Percentiles rank a stretch among this genome's conserved stretches.
Evolutionary conservation across 2,329 filamentous ascomycete species (phyloP).

Genomic region (Penicillium sclerotiorum): DNA sequence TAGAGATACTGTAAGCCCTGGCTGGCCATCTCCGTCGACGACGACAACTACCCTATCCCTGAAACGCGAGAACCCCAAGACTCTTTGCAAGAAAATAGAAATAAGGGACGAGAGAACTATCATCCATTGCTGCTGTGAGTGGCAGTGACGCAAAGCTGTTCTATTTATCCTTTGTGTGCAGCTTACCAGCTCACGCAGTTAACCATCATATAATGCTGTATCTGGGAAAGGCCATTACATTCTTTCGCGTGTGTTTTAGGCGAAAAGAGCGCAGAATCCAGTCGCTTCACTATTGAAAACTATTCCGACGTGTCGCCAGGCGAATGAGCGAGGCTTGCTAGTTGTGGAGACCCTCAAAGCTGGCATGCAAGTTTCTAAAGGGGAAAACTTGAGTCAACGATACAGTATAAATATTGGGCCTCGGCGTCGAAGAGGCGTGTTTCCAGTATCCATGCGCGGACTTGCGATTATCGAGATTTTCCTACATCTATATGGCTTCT

Average conservation of each 20-base stretch:
- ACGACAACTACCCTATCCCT: neutral
- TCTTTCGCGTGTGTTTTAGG: neutral
- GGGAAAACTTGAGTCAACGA: neutral
- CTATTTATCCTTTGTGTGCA: neutral
- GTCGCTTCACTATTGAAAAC: neutral
- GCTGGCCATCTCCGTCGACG: neutral
- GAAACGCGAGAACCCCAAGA: neutral
- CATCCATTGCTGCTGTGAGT: neutral
- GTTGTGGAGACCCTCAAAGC: neutral
- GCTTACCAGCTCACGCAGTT: neutral
- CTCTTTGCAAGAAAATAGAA: neutral
- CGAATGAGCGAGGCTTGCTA: neutral
- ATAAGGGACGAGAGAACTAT: too few relatives aligned
- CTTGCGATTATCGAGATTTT: neutral
- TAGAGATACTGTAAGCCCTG: neutral
- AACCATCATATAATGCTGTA: neutral
- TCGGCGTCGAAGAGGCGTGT: neutral
- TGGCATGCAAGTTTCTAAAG: neutral
- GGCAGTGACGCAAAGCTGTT: neutral
- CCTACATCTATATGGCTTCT: neutral
- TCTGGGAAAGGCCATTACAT: neutral
- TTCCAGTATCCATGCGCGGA: neutral
- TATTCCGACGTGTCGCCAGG: neutral
- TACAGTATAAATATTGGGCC: neutral
- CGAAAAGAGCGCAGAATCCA: neutral